Percentiles rank a stretch among this genome's conserved stretches.
These are phyloP conservation scores for Ceratocystis ficicola DNA, from an alignment of 2,329 filamentous ascomycete genomes.

Conservation along the genomic window DNA sequence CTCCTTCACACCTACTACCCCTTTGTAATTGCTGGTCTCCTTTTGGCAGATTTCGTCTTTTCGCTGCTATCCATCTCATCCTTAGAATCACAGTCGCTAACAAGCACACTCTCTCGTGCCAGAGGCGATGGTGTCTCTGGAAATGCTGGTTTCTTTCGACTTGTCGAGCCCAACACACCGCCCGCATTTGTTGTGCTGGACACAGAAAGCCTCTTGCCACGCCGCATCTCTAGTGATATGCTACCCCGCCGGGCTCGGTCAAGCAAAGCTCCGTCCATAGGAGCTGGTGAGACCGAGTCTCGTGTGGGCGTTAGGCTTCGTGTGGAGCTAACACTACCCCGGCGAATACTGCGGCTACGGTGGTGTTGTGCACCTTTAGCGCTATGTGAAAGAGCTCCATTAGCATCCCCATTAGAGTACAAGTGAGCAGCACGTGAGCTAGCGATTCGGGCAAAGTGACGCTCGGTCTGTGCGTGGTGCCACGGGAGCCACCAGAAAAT, in stretches of 20 bases:
- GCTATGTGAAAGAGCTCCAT: constrained; percentile 23
- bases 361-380: constrained; percentile 35
- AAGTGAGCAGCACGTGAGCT: constrained; percentile 24
- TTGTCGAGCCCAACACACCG: not conserved
- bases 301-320: constrained; percentile 39
- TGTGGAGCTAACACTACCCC: constrained; percentile 41
- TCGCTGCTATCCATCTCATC: constrained; percentile 4
- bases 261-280: constrained; percentile 28
- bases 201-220: constrained; percentile 19
- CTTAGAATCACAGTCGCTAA: constrained; percentile 14
- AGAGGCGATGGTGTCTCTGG: constrained; percentile 17
- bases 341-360: constrained; percentile 41
- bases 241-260: constrained; percentile 14
- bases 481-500: constrained; percentile 84
- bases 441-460: constrained; percentile 23
- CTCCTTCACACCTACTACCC: not conserved
- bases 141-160: constrained; percentile 12
- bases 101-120: constrained; percentile 15
- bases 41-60: constrained; percentile 10
- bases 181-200: not conserved
- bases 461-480: constrained; percentile 32
- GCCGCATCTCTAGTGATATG: constrained; percentile 18
- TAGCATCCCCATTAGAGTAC: constrained; percentile 32
- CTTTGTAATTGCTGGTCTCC: not conserved
- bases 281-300: constrained; percentile 28